Conservation (phyloP, 192 early-diverging fungal genomes). For the Funneliformis geosporum region DNA sequence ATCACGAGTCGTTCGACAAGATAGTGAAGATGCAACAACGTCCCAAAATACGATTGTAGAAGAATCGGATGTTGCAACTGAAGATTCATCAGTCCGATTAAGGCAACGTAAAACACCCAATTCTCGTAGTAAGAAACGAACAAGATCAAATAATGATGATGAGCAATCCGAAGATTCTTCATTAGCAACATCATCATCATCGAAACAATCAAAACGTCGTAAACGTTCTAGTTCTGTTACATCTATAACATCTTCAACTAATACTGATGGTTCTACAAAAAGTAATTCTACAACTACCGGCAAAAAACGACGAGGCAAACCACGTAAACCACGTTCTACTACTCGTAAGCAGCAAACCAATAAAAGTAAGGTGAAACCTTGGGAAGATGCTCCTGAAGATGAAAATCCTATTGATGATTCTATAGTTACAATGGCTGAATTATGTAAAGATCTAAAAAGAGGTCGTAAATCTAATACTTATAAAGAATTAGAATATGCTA, state of each 20-base stretch:
- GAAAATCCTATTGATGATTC: constrained; percentile 21
- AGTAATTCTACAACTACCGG: neutral
- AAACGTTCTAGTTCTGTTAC: neutral
- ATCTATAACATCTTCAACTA: neutral
- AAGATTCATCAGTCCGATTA: neutral
- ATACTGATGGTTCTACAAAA: neutral
- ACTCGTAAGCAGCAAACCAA: neutral
- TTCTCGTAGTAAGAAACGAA: neutral
- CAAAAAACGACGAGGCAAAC: neutral
- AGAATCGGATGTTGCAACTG: neutral
- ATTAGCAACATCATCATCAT: neutral
- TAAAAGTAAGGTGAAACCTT: constrained; percentile 8
- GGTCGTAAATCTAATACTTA: constrained; percentile 29
- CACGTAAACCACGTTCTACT: neutral
- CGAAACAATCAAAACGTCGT: neutral
- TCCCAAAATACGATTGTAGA: neutral
- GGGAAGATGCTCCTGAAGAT: constrained; percentile 33
- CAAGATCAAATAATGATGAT: neutral
- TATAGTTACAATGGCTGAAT: constrained; percentile 26
- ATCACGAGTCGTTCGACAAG: neutral
- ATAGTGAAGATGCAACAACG: neutral
- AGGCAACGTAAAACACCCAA: neutral
- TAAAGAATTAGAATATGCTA: constrained; percentile 15
- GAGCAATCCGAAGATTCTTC: neutral
- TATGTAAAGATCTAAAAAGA: constrained; percentile 27